Percentiles rank a stretch among this genome's conserved stretches.
Evolutionary conservation across 805 yeast species (phyloP).

Genomic region (Myxozyma lipomycoides): DNA sequence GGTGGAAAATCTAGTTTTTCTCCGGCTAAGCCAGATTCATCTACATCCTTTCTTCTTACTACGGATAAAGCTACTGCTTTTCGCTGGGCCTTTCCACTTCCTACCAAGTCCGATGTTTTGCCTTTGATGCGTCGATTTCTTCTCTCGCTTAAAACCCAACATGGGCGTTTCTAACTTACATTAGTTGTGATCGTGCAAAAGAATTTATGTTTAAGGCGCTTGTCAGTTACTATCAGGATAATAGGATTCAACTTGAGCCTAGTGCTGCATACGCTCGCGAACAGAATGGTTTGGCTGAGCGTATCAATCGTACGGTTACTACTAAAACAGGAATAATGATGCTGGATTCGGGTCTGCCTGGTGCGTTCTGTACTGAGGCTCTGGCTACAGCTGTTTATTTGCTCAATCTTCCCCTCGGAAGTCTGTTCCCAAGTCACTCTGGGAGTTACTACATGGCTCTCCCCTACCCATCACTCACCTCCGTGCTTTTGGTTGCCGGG

Average conservation of each 20-base stretch:
- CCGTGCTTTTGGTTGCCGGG: constrained; percentile 3
- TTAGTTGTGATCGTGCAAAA: background rate
- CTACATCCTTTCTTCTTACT: background rate
- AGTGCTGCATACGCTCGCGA: background rate
- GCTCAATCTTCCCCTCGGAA: background rate
- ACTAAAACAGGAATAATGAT: background rate
- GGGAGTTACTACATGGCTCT: constrained; percentile 1
- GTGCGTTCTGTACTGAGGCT: background rate
- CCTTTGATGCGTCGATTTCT: background rate
- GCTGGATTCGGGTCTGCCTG: background rate
- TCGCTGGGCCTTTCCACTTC: background rate
- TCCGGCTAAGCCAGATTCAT: background rate
- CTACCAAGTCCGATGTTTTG: background rate
- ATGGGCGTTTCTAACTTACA: background rate
- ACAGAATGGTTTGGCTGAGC: background rate
- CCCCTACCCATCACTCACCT: background rate
- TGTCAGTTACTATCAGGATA: background rate
- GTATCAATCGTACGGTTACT: background rate
- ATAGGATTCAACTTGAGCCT: background rate
- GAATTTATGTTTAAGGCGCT: background rate
- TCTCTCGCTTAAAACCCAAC: background rate
- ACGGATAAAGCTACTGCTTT: background rate
- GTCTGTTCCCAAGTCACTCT: background rate
- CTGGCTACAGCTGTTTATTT: background rate
- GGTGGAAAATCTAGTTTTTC: background rate